Base-by-base conservation (phyloP, 2,329 filamentous ascomycete species). In the Alternaria gaisen region DNA sequence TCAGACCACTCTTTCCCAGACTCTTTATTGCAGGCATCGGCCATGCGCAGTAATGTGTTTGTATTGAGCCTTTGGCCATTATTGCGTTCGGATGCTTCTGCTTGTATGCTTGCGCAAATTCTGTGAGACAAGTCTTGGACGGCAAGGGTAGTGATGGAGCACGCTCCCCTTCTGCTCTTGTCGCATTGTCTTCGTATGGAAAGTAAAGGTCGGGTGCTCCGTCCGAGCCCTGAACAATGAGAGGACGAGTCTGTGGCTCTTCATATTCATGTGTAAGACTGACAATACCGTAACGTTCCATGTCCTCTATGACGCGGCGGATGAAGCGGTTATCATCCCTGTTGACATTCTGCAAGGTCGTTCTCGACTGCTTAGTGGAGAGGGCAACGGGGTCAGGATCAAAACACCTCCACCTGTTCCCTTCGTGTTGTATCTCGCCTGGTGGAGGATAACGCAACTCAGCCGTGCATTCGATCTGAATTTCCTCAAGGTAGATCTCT, bases 41-140 rank as follows among this genome's bases (percentile, higher is more conserved):
- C 71, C 72, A 76, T 8, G 72, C 73, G 24, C 72, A 74, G 46
- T 76, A 76, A 26, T 74, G 72, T 1, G 70, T 73, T 2, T 53
- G 66, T 20, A 73, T 68, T 0, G 68, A 72, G 16, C 72, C 72
- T 36, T 73, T 75, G 0, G 72, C 69, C 61, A 73, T 64, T 24
- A 74, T 70, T 0, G 66, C 70, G 9, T 52, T 57, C 0, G 72
- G 67, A 32, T 74, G 26, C 5, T 69, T 60, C 11, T 65, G 42
- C 26, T 72, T 70, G 53, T 60, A n/a, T n/a, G n/a, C n/a, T n/a
- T n/a, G n/a, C n/a, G n/a, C n/a, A n/a, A n/a, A n/a, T n/a, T n/a
- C n/a, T n/a, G n/a, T n/a, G n/a, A n/a, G n/a, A n/a, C n/a, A n/a
- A n/a, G n/a, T n/a, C n/a, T n/a, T n/a, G n/a, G n/a, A n/a, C n/a